Base-by-base conservation (phyloP, 768 basidiomycete species). In the Tricholoma furcatifolium region DNA sequence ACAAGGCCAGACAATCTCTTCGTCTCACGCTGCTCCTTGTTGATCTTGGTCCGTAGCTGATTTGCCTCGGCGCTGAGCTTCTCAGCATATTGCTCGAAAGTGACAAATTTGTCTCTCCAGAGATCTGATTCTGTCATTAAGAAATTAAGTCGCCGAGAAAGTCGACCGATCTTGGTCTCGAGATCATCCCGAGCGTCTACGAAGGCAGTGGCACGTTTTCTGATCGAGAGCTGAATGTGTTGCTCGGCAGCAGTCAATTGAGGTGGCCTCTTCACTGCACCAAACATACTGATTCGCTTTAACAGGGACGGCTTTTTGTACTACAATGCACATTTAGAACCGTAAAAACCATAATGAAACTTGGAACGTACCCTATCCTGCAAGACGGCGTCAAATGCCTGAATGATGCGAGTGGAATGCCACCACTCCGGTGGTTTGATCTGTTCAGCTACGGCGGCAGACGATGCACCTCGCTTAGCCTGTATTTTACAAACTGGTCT, bases 351-450 rank as follows among this genome's bases (percentile, higher is more conserved):
- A 8, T 10, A 17, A 43, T 15, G 23, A 32, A 11, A 31, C 38
- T 27, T 27, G 27, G 21, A 39, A 62, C 70, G 31, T 58, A 91
- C 90, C 79, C 84, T 91, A 63, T 95, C 90, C 58, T 88, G 84
- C 50, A 97, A 76, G 34, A 96, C 91, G 43, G 75, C 76, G 65
- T 96, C 93, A 56, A 97, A 93, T 11, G 92, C 93, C 60, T 89
- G 86, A 48, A 97, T 89, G 61, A 96, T 90, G 43, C 87, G 84
- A 2, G 90, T 91, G 30, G 89, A 91, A 62, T 93, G 86, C 93
- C 93, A 97, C 94, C 94, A 97, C 58, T 87, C 85, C 0, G 94
- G 94, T 35, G 91, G 77, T 63, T 91, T 88, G 64, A 96, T 89
- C 59, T 89, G 87, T 62, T 96, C 94, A 2, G 92, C 92, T 12